A percentile compares a stretch with the other conserved stretches of the same genome.
Evolutionary conservation across 495 filamentous ascomycete genomes (phyloP).

Genomic region (Annulohypoxylon stygium): DNA sequence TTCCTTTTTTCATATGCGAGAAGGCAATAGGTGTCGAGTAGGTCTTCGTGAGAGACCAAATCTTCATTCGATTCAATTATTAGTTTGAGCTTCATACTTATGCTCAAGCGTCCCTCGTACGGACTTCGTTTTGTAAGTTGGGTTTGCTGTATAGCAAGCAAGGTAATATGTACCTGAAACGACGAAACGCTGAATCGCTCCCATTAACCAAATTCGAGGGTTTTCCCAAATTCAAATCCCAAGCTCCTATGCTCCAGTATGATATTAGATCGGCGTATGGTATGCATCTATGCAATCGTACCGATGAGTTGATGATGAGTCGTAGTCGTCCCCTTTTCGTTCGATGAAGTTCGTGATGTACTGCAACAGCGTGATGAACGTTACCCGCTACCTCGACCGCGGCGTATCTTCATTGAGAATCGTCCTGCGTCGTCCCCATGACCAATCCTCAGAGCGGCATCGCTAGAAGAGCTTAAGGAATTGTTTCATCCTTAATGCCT

Average conservation of each 20-base stretch:
- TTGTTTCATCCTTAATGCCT: conserved; percentile 1
- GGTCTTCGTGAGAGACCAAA: conserved; percentile 9
- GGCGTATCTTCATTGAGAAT: background rate
- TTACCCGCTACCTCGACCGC: background rate
- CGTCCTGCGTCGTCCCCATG: background rate
- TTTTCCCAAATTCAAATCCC: conserved; percentile 22
- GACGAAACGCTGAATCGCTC: conserved; percentile 12
- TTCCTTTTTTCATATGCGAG: background rate
- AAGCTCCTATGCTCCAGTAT: conserved; percentile 31
- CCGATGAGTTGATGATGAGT: conserved; percentile 11
- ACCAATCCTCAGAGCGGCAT: background rate
- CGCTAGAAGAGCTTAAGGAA: background rate
- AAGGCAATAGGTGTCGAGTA: background rate
- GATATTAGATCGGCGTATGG: conserved; percentile 31
- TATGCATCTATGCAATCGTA: conserved; percentile 12
- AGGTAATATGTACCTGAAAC: conserved; percentile 32
- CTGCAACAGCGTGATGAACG: background rate
- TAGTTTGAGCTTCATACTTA: conserved; percentile 26
- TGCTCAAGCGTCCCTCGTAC: conserved; percentile 15
- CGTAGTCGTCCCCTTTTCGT: background rate
- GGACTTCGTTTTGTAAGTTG: conserved; percentile 37
- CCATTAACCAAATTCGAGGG: conserved; percentile 35
- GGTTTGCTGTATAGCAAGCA: conserved; percentile 29
- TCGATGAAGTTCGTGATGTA: conserved; percentile 2
- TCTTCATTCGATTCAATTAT: conserved; percentile 41